These are phyloP conservation scores for Tetrapisispora phaffii DNA, from an alignment of 805 yeast genomes.

Conservation along the genomic window DNA sequence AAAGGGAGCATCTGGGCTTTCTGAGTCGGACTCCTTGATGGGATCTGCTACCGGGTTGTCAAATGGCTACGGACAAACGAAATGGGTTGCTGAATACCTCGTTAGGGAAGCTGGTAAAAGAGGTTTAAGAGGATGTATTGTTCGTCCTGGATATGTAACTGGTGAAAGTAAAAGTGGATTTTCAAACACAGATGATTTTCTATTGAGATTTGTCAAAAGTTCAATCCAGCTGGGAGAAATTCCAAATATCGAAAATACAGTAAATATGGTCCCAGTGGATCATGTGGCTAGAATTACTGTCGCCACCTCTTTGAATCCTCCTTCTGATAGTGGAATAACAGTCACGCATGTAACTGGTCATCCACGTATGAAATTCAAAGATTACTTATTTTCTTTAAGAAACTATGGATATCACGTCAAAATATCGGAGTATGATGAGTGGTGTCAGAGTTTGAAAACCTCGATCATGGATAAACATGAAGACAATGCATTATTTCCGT, in stretches of 20 bases:
- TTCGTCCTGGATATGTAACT: constrained; percentile 93
- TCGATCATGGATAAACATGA: constrained; percentile 64
- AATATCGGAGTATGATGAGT: constrained; percentile 56
- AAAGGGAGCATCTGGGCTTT: constrained; percentile 60
- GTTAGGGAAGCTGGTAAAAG: constrained; percentile 78
- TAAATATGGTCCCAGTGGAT: constrained; percentile 96
- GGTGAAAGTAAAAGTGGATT: constrained; percentile 81
- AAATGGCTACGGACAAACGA: constrained; percentile 93
- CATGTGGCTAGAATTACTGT: constrained; percentile 90
- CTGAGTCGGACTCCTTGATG: constrained; percentile 70
- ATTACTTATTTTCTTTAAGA: constrained; percentile 56
- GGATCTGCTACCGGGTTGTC: constrained; percentile 80
- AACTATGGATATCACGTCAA: constrained; percentile 64
- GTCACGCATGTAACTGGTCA: constrained; percentile 98
- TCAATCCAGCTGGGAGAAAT: constrained; percentile 76
- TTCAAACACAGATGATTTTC: constrained; percentile 92
- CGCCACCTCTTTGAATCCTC: constrained; percentile 74
- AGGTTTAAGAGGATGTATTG: constrained; percentile 80
- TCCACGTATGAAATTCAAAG: constrained; percentile 76
- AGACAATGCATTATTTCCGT: constrained; percentile 85
- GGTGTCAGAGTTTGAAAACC: constrained; percentile 70
- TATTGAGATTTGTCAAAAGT: constrained; percentile 90
- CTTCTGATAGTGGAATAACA: constrained; percentile 39
- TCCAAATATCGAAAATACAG: constrained; percentile 80
- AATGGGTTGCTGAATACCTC: constrained; percentile 93